A percentile compares a stretch with the other conserved stretches of the same genome.
Conservation (phyloP, 306 rosid species). For the Vigna radiata region DNA sequence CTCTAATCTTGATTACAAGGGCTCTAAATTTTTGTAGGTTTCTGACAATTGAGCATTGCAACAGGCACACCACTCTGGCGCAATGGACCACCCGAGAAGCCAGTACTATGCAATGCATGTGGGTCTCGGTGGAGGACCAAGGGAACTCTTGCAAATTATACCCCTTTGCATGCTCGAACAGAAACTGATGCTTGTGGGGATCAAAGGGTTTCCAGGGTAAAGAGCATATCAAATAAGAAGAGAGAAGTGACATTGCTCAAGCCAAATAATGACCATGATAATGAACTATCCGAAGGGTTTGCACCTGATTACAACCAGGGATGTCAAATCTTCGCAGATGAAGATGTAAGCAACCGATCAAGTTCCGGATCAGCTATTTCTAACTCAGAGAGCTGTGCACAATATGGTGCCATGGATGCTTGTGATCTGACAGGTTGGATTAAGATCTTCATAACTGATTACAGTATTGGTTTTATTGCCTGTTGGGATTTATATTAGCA, state of each 20-base stretch:
- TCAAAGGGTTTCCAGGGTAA: conserved; percentile 70
- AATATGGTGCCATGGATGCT: conserved; percentile 78
- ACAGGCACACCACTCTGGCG: conserved; percentile 99
- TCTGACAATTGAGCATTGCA: conserved; percentile 55
- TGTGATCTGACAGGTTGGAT: conserved; percentile 96
- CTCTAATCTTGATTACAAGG: conserved; percentile 22
- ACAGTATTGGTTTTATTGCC: neutral
- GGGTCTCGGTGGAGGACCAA: conserved; percentile 99
- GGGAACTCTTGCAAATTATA: conserved; percentile 96
- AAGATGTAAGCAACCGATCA: conserved; percentile 88
- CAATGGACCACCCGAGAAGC: conserved; percentile 98
- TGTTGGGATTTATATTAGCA: conserved; percentile 28
- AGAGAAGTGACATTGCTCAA: conserved; percentile 78
- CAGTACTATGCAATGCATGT: conserved; percentile 97
- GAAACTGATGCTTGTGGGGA: conserved; percentile 87
- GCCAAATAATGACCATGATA: conserved; percentile 69
- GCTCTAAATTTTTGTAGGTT: conserved; percentile 32
- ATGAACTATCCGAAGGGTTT: conserved; percentile 54
- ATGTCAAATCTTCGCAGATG: conserved; percentile 68
- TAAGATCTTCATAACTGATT: conserved; percentile 27
- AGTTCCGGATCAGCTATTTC: conserved; percentile 98
- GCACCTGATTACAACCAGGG: conserved; percentile 67
- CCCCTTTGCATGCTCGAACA: conserved; percentile 95
- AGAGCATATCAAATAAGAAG: conserved; percentile 75
- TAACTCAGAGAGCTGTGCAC: conserved; percentile 95